Conservation (phyloP, 306 rosid genomes). For the Leucaena leucocephala region DNA sequence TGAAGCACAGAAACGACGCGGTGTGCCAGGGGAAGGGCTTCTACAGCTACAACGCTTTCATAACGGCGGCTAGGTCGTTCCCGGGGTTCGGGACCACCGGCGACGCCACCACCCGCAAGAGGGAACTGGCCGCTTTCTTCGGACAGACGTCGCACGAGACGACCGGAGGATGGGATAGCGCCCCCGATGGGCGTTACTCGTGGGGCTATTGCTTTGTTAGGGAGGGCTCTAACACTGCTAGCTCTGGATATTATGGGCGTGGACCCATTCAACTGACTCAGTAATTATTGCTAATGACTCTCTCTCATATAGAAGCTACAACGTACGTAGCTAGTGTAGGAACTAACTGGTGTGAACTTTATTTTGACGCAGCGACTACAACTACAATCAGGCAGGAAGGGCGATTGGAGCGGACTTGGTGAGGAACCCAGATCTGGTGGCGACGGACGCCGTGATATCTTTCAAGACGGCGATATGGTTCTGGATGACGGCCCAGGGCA, state of each 20-base stretch:
- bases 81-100: conserved; percentile 59
- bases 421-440: not conserved
- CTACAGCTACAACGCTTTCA: conserved; percentile 58
- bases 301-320: too few relatives aligned
- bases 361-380: not conserved
- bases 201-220: conserved; percentile 68
- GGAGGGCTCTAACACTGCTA: conserved; percentile 38
- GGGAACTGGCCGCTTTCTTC: conserved; percentile 73
- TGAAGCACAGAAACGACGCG: conserved; percentile 56
- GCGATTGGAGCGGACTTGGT: not conserved
- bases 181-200: conserved; percentile 68
- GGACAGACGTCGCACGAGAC: conserved; percentile 83
- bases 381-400: not conserved
- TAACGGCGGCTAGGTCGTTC: conserved; percentile 54
- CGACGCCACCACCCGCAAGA: conserved; percentile 45
- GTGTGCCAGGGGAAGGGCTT: conserved; percentile 36
- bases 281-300: conserved; percentile 20
- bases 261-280: conserved; percentile 59
- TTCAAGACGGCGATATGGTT: conserved; percentile 4
- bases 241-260: conserved; percentile 48
- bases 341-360: not conserved
- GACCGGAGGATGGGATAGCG: conserved; percentile 47
- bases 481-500: conserved; percentile 3
- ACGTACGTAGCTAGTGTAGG: too few relatives aligned
- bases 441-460: not conserved